These are phyloP conservation scores for Viridothelium virens DNA, from an alignment of 495 filamentous ascomycete genomes.

Conservation along the genomic window DNA sequence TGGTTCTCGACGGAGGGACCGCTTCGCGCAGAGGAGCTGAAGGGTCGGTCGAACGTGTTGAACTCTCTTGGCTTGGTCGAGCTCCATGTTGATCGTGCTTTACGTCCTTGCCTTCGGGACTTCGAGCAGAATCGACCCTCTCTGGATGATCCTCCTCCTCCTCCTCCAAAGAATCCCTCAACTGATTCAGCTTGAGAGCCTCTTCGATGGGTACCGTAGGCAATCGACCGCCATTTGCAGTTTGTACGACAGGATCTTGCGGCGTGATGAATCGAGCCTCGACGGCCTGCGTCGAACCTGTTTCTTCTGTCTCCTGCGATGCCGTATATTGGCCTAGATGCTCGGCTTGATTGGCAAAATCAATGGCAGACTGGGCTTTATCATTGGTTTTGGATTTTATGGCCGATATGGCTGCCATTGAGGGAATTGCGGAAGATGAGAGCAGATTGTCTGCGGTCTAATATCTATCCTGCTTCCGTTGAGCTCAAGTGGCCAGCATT, in stretches of 20 bases:
- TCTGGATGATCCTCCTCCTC: constrained; percentile 18
- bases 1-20: constrained; percentile 54
- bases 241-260: constrained; percentile 62
- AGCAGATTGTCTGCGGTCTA: neutral
- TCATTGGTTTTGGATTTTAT: constrained; percentile 15
- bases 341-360: constrained; percentile 51
- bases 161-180: constrained; percentile 46
- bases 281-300: constrained; percentile 45
- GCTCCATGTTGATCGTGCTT: constrained; percentile 9
- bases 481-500: neutral
- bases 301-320: constrained; percentile 28
- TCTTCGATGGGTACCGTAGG: constrained; percentile 59
- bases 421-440: constrained; percentile 17
- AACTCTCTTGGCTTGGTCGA: constrained; percentile 16
- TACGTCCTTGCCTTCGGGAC: neutral
- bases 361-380: constrained; percentile 26
- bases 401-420: constrained; percentile 9
- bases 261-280: constrained; percentile 61
- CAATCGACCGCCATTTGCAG: constrained; percentile 54
- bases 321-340: constrained; percentile 40
- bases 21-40: constrained; percentile 35
- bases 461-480: neutral
- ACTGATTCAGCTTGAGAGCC: constrained; percentile 56
- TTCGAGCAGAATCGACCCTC: constrained; percentile 14
- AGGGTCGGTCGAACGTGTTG: constrained; percentile 12